Conservation (phyloP, 495 filamentous ascomycete species). For the Penicillium fimorum region DNA sequence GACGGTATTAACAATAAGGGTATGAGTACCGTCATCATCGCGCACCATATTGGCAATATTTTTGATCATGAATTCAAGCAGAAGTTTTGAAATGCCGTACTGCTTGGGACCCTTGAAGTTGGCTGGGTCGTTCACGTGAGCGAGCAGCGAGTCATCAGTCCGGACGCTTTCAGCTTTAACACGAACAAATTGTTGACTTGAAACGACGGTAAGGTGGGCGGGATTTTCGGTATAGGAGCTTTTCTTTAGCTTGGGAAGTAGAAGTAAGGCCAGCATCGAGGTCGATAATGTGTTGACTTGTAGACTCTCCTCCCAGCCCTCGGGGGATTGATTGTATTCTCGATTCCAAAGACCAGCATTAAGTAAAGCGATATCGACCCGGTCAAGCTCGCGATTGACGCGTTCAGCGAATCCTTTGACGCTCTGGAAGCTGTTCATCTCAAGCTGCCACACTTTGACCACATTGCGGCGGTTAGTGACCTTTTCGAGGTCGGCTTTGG, state of each 20-base stretch:
- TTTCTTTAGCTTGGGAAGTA: slow-evolving; percentile 50
- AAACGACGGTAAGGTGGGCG: slow-evolving; percentile 40
- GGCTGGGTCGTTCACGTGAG: slow-evolving; percentile 32
- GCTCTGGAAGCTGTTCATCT: slow-evolving; percentile 52
- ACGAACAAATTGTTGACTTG: slow-evolving; percentile 43
- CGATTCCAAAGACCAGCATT: slow-evolving; percentile 48
- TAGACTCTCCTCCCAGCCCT: slow-evolving; percentile 55
- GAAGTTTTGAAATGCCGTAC: slow-evolving; percentile 48
- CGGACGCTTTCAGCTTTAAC: slow-evolving; percentile 35
- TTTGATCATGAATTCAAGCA: slow-evolving; percentile 47
- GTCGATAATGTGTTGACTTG: slow-evolving; percentile 63
- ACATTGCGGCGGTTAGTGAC: slow-evolving; percentile 40
- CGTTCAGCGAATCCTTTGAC: slow-evolving; percentile 47
- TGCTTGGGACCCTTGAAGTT: slow-evolving; percentile 37
- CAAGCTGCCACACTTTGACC: slow-evolving; percentile 53
- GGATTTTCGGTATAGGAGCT: slow-evolving; percentile 27
- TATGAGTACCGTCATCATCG: slow-evolving; percentile 35
- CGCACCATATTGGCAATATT: slow-evolving; percentile 33
- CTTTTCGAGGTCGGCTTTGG: slow-evolving; percentile 47
- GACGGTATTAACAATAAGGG: slow-evolving; percentile 46
- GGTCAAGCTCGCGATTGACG: slow-evolving; percentile 35
- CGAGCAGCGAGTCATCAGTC: slow-evolving; percentile 32
- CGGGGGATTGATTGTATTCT: slow-evolving; percentile 32
- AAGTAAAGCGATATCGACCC: slow-evolving; percentile 43
- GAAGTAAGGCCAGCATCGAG: slow-evolving; percentile 50